Base-by-base conservation (phyloP, 1,284 basidiomycete species). In the Athelia psychrophila region DNA sequence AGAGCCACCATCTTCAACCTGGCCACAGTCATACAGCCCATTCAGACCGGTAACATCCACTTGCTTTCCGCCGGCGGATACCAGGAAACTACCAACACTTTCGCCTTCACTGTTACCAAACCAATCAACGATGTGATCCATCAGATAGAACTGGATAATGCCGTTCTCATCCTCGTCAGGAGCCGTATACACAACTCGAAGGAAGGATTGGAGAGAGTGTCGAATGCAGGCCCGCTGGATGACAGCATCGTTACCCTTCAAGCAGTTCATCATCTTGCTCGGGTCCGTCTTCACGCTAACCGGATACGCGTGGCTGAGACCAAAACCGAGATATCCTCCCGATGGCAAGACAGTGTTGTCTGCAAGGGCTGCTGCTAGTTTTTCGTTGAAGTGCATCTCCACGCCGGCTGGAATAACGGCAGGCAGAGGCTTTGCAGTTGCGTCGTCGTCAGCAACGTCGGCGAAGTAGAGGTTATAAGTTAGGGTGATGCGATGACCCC, bases 401-500 rank as follows among this genome's bases (percentile, higher is more conserved):
- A 15, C 51, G 18, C n/a, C 36, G 25, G 50, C n/a, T n/a, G n/a
- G n/a, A n/a, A 50, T 18, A 20, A 18, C 24, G 27, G 44, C 10
- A 18, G 40, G 44, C 15, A 40, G n/a, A 10, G 40, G 36, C 3
- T 22, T 30, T 16, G 32, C 42, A 4, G 23, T 18, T 16, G 27
- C 35, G 30, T 35, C 18, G 13, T 19, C 23, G n/a, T 46, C 46
- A 16, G n/a, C n/a, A n/a, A n/a, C 38, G 25, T 49, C 27, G 27
- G 23, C 49, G 20, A 65, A 60, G 50, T 69, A 65, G 24, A 76
- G 63, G 52, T 70, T 71, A 54, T 72, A 77, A 0, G 74, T 72
- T 47, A 79, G 56, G 2, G 73, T 77, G 24, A 79, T 57, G 1
- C 72, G 69, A 45, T 67, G 62, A 0, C 76, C 75, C 3, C 63